Conservation (phyloP, 352 stramenopile genomes). For the Globisporangium sylvaticum region DNA sequence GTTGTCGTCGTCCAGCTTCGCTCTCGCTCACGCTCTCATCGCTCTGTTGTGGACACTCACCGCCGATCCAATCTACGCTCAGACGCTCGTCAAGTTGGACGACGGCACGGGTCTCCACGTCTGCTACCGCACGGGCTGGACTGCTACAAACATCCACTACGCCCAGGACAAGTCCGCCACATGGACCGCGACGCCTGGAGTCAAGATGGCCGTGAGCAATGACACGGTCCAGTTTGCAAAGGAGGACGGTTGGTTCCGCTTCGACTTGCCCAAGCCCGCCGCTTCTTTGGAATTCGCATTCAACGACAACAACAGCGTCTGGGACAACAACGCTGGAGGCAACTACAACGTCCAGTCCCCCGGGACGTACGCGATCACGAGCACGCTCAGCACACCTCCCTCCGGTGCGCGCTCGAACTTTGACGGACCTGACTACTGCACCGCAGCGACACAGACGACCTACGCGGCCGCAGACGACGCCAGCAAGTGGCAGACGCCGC, state of each 20-base stretch:
- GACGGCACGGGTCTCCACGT: slow-evolving; percentile 41
- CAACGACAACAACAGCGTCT: slow-evolving; percentile 36
- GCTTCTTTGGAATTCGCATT: slow-evolving; percentile 31
- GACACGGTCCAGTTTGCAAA: slow-evolving; percentile 31
- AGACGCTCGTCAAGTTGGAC: slow-evolving; percentile 31
- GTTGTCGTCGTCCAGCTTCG: background rate
- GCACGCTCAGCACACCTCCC: slow-evolving; percentile 20
- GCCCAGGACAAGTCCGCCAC: slow-evolving; percentile 16
- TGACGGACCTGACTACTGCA: slow-evolving; percentile 29
- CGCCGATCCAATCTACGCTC: slow-evolving; percentile 7
- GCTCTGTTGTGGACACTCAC: background rate
- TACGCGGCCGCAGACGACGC: slow-evolving; percentile 22
- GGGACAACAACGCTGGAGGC: slow-evolving; percentile 36
- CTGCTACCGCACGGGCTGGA: slow-evolving; percentile 45
- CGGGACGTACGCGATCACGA: slow-evolving; percentile 33
- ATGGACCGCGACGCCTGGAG: slow-evolving; percentile 30
- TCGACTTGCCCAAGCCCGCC: slow-evolving; percentile 19
- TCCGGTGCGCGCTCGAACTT: slow-evolving; percentile 28
- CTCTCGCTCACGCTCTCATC: background rate
- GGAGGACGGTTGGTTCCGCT: slow-evolving; percentile 39
- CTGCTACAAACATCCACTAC: slow-evolving; percentile 39
- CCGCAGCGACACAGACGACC: slow-evolving; percentile 17
- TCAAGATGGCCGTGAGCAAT: slow-evolving; percentile 31
- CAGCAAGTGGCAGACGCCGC: background rate
- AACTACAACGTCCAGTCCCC: slow-evolving; percentile 35